These are phyloP conservation scores for Trichoderma atrobrunneum DNA, from an alignment of 2,329 filamentous ascomycete species.

Conservation along the genomic window DNA sequence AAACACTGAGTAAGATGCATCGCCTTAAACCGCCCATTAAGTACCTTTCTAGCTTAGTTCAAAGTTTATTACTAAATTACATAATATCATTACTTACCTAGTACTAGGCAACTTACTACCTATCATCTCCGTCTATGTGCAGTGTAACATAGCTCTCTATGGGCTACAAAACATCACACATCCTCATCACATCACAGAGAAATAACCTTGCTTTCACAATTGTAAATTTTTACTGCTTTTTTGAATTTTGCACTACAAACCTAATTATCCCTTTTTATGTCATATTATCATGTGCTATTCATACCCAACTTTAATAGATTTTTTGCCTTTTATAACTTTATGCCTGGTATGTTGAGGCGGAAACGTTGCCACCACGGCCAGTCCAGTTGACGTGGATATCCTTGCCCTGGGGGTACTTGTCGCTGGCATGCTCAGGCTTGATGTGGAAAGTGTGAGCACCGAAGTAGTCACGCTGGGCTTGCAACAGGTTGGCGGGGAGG, in stretches of 20 bases:
- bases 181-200: neutral
- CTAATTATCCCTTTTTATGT: constrained; percentile 17
- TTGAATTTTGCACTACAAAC: constrained; percentile 5
- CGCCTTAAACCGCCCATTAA: neutral
- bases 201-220: neutral
- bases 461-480: constrained; percentile 99
- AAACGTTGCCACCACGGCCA: constrained; percentile 93
- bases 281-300: constrained; percentile 14
- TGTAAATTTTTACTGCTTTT: constrained; percentile 3
- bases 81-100: neutral
- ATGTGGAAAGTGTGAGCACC: constrained; percentile 88
- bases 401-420: constrained; percentile 78
- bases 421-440: constrained; percentile 75
- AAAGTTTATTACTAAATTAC: neutral
- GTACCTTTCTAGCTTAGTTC: neutral
- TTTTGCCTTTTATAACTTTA: constrained; percentile 46
- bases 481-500: constrained; percentile 94
- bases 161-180: no score
- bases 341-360: constrained; percentile 95
- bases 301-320: constrained; percentile 13
- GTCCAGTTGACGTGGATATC: constrained; percentile 99
- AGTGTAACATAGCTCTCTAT: no score
- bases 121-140: neutral
- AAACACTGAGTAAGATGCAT: neutral
- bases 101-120: neutral